Evolutionary conservation across 768 basidiomycete genomes (phyloP).

Genomic region (Phylloporus sp.): DNA sequence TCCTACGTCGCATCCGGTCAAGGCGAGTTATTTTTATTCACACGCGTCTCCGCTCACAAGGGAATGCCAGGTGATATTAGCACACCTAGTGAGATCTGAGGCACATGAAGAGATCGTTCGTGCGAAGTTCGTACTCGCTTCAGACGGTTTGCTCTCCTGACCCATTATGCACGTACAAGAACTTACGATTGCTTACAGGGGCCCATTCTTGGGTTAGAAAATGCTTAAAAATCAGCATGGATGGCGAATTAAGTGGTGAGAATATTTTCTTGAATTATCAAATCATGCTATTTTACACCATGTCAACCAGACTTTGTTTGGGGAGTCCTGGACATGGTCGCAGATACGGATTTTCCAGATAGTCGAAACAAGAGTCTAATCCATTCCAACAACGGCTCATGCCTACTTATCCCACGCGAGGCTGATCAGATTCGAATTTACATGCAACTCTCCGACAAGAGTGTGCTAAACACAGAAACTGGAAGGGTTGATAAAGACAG

Average conservation of each 20-base stretch:
- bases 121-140: conserved; percentile 74
- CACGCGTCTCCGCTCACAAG: conserved; percentile 1
- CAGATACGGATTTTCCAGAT: conserved; percentile 53
- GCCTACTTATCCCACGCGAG: conserved; percentile 52
- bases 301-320: conserved; percentile 35
- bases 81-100: conserved; percentile 21
- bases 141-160: conserved; percentile 50
- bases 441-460: conserved; percentile 44
- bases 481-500: conserved; percentile 40
- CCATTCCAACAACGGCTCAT: conserved; percentile 48
- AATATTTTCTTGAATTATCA: neutral
- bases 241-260: conserved; percentile 63
- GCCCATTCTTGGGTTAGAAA: conserved; percentile 86
- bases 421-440: conserved; percentile 47
- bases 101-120: conserved; percentile 51
- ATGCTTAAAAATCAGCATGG: conserved; percentile 58
- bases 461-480: conserved; percentile 34
- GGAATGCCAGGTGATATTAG: conserved; percentile 18
- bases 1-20: conserved; percentile 21
- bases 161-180: neutral
- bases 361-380: conserved; percentile 45
- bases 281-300: neutral
- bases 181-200: conserved; percentile 38
- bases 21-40: conserved; percentile 5
- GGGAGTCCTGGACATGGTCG: conserved; percentile 45